Base-by-base conservation (phyloP, 2,329 filamentous ascomycete genomes). In the Talaromyces sp. region DNA sequence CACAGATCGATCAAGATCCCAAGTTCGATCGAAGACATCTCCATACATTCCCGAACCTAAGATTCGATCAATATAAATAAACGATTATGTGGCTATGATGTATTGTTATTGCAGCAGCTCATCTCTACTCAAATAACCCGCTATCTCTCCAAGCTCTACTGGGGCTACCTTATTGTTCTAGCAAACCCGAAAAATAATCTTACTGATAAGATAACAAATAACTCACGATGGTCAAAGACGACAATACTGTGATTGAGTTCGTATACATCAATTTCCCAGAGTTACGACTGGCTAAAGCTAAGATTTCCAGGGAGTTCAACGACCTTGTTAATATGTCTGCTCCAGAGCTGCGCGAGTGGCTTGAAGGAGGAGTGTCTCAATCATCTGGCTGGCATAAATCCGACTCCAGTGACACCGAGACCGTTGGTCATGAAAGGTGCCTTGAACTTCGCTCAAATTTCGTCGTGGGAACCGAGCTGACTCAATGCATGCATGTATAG, bases 261-360 rank as follows among this genome's bases (percentile, higher is more conserved):
- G 47, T 41, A 50, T 16, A 4, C 3, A 50, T 9, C 13, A 27
- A 14, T 2, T 16, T 2, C 7, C 24, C 9, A 27, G 13, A 7
- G 2, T 16, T 31, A 31, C 16, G 13, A 16, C 27, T 27, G 37
- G 13, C 47, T 62, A 35, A 62, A 9, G 6, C 16, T 9, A 5
- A 22, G 10, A 43, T 41, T 9, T 19, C 2, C 3, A 65, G 63
- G 39, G 63, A 65, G 50, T 65, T 65, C 14, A 65, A 65, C 56
- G 60, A 59, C 45, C 31, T 65, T 11, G 63, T 65, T 3, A 65
- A 65, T 39, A 65, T 65, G 63, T 35, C 63, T 13, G 63, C 63
- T 10, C 22, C 57, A 9, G 63, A 65, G 43, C 63, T 65, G 58
- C 39, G 58, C 13, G 58, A 65, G 31, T 65, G 63, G 63, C 48